phyloP scores from a whole-genome alignment of 2,329 filamentous ascomycete genomes.

The Acrodontium crateriforme region DNA sequence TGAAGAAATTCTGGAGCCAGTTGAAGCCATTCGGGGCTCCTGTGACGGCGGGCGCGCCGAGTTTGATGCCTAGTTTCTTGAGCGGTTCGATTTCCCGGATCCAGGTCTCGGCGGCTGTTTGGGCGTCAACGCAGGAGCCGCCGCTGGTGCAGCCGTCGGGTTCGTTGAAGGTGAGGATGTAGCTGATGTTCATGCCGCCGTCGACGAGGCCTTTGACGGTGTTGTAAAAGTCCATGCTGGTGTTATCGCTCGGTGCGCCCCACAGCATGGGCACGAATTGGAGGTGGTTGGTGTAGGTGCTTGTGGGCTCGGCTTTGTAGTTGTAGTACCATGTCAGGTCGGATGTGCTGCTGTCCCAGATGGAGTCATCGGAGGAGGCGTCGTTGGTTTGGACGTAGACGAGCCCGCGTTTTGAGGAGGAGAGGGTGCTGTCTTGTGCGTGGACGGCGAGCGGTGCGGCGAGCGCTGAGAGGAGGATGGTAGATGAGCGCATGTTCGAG shows the following conservation, averaged over 20 bases:
- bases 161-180: conserved; percentile 69
- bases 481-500: too few relatives aligned
- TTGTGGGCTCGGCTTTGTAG: conserved; percentile 43
- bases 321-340: conserved; percentile 79
- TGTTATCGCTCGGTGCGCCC: conserved; percentile 39
- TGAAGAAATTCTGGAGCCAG: conserved; percentile 56
- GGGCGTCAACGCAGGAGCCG: conserved; percentile 48
- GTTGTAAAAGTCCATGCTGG: conserved; percentile 47
- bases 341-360: conserved; percentile 45
- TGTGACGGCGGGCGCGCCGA: conserved; percentile 59
- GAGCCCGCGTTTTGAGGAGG: conserved; percentile 56
- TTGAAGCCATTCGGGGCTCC: conserved; percentile 44
- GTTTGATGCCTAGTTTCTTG: conserved; percentile 46
- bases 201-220: conserved; percentile 43
- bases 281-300: conserved; percentile 33
- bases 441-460: conserved; percentile 4
- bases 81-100: conserved; percentile 58
- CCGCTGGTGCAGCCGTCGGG: conserved; percentile 50
- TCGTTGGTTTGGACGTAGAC: conserved; percentile 48
- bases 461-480: conserved; percentile 1
- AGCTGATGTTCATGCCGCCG: conserved; percentile 43
- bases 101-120: conserved; percentile 53
- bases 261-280: conserved; percentile 75
- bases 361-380: conserved; percentile 46
- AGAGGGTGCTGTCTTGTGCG: conserved; percentile 6